These are phyloP conservation scores for Phytopythium ostracodes DNA, from an alignment of 352 stramenopile genomes.

Conservation along the genomic window DNA sequence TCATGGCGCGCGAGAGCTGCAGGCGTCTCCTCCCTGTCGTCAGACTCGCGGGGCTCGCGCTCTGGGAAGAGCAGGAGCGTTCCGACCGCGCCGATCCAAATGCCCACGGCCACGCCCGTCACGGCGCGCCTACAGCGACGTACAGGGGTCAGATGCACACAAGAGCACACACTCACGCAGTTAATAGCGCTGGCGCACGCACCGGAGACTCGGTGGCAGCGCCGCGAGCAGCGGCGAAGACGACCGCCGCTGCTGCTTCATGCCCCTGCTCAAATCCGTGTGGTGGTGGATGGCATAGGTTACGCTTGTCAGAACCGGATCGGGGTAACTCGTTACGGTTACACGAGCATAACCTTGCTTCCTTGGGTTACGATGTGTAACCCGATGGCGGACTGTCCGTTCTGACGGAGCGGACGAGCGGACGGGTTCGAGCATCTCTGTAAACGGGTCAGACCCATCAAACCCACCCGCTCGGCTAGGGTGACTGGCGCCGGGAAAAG, in stretches of 20 bases:
- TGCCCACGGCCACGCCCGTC: slow-evolving; percentile 39
- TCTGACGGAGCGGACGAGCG: too few species aligned
- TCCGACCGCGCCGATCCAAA: slow-evolving; percentile 45
- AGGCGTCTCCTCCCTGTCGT: slow-evolving; percentile 3
- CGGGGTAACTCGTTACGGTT: not conserved
- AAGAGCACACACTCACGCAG: not conserved
- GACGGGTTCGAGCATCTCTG: too few species aligned
- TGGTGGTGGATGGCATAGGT: not conserved
- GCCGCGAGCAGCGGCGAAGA: slow-evolving; percentile 20
- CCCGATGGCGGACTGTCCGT: too few species aligned
- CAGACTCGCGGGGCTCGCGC: slow-evolving; percentile 4
- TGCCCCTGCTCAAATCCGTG: not conserved
- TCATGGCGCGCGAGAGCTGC: slow-evolving; percentile 39
- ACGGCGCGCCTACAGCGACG: slow-evolving; percentile 25
- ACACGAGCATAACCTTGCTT: too few species aligned
- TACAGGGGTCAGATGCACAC: not conserved
- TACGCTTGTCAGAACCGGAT: not conserved
- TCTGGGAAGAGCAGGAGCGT: slow-evolving; percentile 35
- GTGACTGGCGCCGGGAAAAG: too few species aligned
- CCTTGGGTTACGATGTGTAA: too few species aligned
- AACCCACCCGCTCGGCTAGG: too few species aligned
- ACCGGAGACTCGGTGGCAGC: slow-evolving; percentile 33
- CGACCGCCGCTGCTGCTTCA: slow-evolving; percentile 26
- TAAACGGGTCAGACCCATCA: too few species aligned
- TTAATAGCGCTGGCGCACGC: not conserved